Base-by-base conservation (phyloP, 2,329 filamentous ascomycete genomes). In the Sphaceloma murrayae region DNA sequence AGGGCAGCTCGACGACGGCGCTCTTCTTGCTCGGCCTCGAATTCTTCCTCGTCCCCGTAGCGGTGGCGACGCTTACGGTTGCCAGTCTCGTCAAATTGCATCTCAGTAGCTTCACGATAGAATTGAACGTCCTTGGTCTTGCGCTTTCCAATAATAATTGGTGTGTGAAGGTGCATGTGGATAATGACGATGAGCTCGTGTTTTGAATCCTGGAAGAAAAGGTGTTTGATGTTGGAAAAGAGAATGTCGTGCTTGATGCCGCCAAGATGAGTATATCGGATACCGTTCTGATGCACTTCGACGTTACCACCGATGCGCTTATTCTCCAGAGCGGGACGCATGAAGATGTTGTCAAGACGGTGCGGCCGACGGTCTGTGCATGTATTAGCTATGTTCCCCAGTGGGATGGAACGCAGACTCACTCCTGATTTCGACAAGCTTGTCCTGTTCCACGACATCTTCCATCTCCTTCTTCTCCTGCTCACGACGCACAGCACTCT, bases 391-490 rank as follows among this genome's bases (percentile, higher is more conserved):
- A 7, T 5, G 27, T 2, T n/a, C n/a, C 10, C 9, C 3, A 11
- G 17, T 16, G 9, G 10, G n/a, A 17, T 34, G 7, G 13, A 16
- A 8, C 70, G 86, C 10, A 5, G 3, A 36, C 42, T 26, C 24
- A 45, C 84, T 94, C 70, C 91, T 76, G 54, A 96, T 88, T 60
- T 95, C 88, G 53, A 93, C 72, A 43, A 98, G 77, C 69, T 98
- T 98, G 62, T 98, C 91, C 63, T 98, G 91, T 65, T 96, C 91
- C 4, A 98, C 88, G 16, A 98, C 91, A 63, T 98, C 91, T 61
- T 98, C 91, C 83, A 98, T 83, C 55, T 98, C 89, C 68, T 98
- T 98, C 77, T 96, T 95, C 65, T 95, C 89, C 57, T 95, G 88
- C 63, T 98, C 91, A 55, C 86, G 84, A 64, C 94, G 88, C 31